Evolutionary conservation across 2,329 filamentous ascomycete species (phyloP).

Genomic region (Talaromyces sp.): DNA sequence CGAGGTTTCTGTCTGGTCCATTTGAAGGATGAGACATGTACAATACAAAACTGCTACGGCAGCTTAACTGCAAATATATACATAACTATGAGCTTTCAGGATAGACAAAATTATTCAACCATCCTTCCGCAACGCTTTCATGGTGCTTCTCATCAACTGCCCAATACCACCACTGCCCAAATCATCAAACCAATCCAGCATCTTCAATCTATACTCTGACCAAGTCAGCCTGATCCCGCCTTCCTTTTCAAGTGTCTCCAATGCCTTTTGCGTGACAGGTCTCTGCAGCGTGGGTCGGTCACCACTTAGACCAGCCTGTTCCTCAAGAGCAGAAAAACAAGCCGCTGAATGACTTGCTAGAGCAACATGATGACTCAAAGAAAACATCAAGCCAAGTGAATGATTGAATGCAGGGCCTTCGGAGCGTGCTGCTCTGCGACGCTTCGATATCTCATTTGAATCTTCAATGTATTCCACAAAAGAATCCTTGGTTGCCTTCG

Average conservation of each 20-base stretch:
- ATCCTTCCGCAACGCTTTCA: conserved; percentile 65
- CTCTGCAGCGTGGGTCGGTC: conserved; percentile 28
- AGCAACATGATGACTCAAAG: conserved; percentile 46
- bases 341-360: conserved; percentile 46
- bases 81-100: not conserved
- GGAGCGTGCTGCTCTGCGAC: conserved; percentile 26
- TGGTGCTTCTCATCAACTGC: conserved; percentile 73
- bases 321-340: conserved; percentile 49
- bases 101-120: not conserved
- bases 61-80: not conserved
- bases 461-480: conserved; percentile 43
- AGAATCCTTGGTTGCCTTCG: conserved; percentile 42
- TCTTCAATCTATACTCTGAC: conserved; percentile 71
- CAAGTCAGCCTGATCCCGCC: conserved; percentile 67
- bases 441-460: conserved; percentile 34
- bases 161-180: conserved; percentile 64
- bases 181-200: conserved; percentile 64
- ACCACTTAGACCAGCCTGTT: conserved; percentile 25
- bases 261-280: conserved; percentile 66
- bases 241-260: conserved; percentile 59
- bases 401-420: conserved; percentile 28
- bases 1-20: not conserved
- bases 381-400: conserved; percentile 43
- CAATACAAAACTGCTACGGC: not conserved
- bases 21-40: not conserved